Evolutionary conservation across 2,329 filamentous ascomycete genomes (phyloP).

Genomic region (Coniochaeta pulveracea): DNA sequence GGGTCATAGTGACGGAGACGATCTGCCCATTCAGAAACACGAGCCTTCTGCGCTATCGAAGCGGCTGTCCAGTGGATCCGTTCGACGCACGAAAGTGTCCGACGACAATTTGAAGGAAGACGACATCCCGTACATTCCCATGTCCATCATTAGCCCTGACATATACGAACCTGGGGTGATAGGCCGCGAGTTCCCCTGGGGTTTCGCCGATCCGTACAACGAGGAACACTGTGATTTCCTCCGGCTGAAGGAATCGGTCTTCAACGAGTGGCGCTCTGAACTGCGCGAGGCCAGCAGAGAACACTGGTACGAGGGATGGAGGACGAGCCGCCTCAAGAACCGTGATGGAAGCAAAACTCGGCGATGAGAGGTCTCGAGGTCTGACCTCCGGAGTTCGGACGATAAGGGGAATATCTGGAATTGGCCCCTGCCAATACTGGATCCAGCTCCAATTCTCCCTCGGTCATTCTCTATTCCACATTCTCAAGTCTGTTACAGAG

Average conservation of each 20-base stretch:
- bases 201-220: conserved; percentile 89
- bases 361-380: too few species aligned
- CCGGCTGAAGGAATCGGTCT: conserved; percentile 81
- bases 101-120: conserved; percentile 34
- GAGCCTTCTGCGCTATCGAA: conserved; percentile 23
- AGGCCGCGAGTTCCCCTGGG: conserved; percentile 90
- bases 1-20: conserved; percentile 12
- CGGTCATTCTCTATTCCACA: background rate
- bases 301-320: conserved; percentile 93
- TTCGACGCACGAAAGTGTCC: conserved; percentile 30
- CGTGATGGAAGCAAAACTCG: conserved; percentile 28
- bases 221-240: conserved; percentile 88
- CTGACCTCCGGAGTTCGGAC: background rate
- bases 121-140: conserved; percentile 62
- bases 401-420: background rate
- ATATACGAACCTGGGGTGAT: conserved; percentile 70
- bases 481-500: background rate
- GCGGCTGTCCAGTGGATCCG: conserved; percentile 33
- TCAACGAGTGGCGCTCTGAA: conserved; percentile 85
- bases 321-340: conserved; percentile 57
- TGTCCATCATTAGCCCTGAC: conserved; percentile 91
- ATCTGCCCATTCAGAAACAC: conserved; percentile 20
- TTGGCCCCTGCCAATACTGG: too few species aligned
- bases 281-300: conserved; percentile 83
- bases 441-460: background rate